A percentile compares a stretch with the other conserved stretches of the same genome.
phyloP scores from a whole-genome alignment of 495 filamentous ascomycete genomes.

The Chaetomidium leptoderma region DNA sequence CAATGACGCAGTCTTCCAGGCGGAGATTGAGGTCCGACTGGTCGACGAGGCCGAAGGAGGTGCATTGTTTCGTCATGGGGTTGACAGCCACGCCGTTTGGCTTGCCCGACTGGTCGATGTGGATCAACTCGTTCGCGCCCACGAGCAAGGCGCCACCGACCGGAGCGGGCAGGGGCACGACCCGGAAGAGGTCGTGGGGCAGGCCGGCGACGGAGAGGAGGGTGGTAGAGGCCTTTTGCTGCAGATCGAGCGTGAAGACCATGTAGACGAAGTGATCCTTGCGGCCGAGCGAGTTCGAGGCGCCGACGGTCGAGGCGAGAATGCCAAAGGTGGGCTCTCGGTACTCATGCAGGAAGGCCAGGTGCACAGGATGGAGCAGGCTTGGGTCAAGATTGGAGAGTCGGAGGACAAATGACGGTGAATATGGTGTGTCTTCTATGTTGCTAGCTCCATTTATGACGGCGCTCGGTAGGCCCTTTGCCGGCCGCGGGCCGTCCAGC shows the following conservation, averaged over 20 bases:
- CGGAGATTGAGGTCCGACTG: slow-evolving; percentile 76
- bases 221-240: slow-evolving; percentile 89
- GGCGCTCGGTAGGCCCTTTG: slow-evolving; percentile 39
- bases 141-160: slow-evolving; percentile 85
- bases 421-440: slow-evolving; percentile 69
- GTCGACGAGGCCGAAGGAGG: slow-evolving; percentile 74
- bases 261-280: slow-evolving; percentile 84
- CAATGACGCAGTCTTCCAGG: slow-evolving; percentile 77
- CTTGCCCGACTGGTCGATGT: slow-evolving; percentile 94
- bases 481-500: slow-evolving; percentile 56
- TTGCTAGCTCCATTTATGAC: slow-evolving; percentile 52
- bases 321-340: slow-evolving; percentile 96
- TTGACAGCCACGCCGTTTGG: slow-evolving; percentile 93
- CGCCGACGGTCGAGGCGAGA: slow-evolving; percentile 67
- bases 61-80: slow-evolving; percentile 72
- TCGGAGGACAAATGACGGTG: slow-evolving; percentile 84
- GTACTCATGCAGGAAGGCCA: slow-evolving; percentile 94
- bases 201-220: slow-evolving; percentile 79
- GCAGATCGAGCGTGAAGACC: slow-evolving; percentile 91
- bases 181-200: slow-evolving; percentile 83
- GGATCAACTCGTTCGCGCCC: slow-evolving; percentile 85
- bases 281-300: slow-evolving; percentile 71
- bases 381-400: slow-evolving; percentile 81
- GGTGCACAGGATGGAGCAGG: slow-evolving; percentile 79
- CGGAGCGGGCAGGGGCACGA: slow-evolving; percentile 77